phyloP scores from a whole-genome alignment of 208 protist species.

The Crithidia brevicula region DNA sequence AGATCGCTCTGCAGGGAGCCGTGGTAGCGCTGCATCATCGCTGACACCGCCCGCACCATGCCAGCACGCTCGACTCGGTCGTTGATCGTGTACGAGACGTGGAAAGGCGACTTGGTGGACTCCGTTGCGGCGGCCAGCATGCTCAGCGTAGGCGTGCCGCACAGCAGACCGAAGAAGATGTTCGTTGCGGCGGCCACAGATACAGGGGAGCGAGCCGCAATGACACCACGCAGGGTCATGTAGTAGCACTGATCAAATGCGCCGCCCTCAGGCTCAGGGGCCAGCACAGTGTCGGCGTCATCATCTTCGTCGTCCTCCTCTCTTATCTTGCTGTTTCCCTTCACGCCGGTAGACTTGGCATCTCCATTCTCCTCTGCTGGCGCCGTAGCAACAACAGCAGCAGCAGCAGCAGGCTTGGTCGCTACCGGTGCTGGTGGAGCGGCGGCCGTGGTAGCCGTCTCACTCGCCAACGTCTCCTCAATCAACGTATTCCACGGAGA shows the following conservation, averaged over 20 bases:
- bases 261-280: slow-evolving; percentile 10
- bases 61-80: slow-evolving; percentile 37
- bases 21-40: slow-evolving; percentile 58
- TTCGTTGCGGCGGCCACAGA: slow-evolving; percentile 57
- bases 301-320: slow-evolving; percentile 20
- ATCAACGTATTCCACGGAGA: slow-evolving; percentile 57
- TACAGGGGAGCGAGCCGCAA: slow-evolving; percentile 67
- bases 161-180: slow-evolving; percentile 79
- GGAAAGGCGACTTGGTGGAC: slow-evolving; percentile 68
- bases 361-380: too few relatives aligned
- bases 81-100: slow-evolving; percentile 65
- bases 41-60: slow-evolving; percentile 36
- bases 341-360: not conserved
- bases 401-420: too few relatives aligned
- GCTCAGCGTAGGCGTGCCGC: slow-evolving; percentile 64
- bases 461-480: slow-evolving; percentile 26
- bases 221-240: slow-evolving; percentile 69
- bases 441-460: not conserved
- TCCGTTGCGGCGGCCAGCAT: slow-evolving; percentile 72
- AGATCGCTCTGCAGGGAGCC: slow-evolving; percentile 67
- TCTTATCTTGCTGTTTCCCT: not conserved
- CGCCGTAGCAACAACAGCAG: too few relatives aligned
- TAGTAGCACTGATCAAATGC: slow-evolving; percentile 49
- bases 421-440: not conserved
- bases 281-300: not conserved